Conservation (phyloP, 1,139 yeast species). For the Candida buenavistaensis region DNA sequence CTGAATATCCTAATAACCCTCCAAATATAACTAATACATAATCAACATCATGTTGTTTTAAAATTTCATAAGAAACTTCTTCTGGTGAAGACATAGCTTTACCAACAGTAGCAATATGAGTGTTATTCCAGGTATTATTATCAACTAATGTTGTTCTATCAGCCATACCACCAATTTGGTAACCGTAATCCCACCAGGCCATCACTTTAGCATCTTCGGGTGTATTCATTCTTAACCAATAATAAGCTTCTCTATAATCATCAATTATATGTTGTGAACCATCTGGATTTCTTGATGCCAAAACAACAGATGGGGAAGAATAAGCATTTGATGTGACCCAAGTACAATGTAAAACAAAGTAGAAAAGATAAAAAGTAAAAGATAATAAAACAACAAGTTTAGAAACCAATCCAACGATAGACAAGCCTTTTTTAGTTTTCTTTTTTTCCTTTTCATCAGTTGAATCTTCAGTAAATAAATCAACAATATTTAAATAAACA, state of each 20-base stretch:
- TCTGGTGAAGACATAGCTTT: conserved; percentile 94
- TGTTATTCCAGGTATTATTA: conserved; percentile 99
- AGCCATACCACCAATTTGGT: conserved; percentile 99
- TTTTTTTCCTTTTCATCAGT: conserved; percentile 20
- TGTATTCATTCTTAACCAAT: conserved; percentile 98
- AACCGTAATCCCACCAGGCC: conserved; percentile 99
- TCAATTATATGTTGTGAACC: conserved; percentile 87
- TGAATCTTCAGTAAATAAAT: conserved; percentile 33
- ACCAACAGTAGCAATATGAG: conserved; percentile 99
- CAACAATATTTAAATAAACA: conserved; percentile 71
- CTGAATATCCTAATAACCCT: conserved; percentile 89
- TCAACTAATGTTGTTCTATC: conserved; percentile 98
- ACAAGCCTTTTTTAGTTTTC: conserved; percentile 18
- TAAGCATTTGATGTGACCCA: conserved; percentile 97
- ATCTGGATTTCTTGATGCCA: conserved; percentile 81
- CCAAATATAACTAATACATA: conserved; percentile 93
- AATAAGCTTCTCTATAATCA: conserved; percentile 98
- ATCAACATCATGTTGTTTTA: conserved; percentile 92
- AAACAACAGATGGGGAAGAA: conserved; percentile 96
- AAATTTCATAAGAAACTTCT: conserved; percentile 83
- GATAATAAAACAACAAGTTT: conserved; percentile 67
- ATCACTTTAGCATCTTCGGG: conserved; percentile 93
- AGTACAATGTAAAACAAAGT: conserved; percentile 92
- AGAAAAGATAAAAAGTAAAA: conserved; percentile 69
- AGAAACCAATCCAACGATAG: conserved; percentile 46